Conservation (phyloP, 1,139 yeast genomes). For the Keqinozyma sinolaborantium region DNA sequence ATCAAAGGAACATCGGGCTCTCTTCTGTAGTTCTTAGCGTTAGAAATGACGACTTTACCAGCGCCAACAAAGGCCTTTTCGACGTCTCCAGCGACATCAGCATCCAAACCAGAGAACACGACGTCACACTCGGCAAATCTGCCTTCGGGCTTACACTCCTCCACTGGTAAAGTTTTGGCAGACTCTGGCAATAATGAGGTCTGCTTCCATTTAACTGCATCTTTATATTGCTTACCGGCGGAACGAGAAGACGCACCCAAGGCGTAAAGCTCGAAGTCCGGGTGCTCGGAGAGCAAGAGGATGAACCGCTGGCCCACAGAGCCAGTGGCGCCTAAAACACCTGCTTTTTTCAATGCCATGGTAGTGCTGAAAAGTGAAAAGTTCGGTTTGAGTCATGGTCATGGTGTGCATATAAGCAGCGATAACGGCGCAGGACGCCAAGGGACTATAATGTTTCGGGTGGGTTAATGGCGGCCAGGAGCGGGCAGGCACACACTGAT, state of each 20-base stretch:
- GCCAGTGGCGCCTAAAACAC: slow-evolving; percentile 97
- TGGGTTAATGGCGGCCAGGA: too few relatives aligned
- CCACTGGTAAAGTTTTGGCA: slow-evolving; percentile 62
- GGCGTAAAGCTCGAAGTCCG: slow-evolving; percentile 79
- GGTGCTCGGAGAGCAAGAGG: slow-evolving; percentile 77
- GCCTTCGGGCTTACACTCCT: slow-evolving; percentile 70
- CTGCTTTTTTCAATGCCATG: slow-evolving; percentile 46
- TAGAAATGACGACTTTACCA: slow-evolving; percentile 83
- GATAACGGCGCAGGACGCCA: too few relatives aligned
- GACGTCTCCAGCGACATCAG: slow-evolving; percentile 90
- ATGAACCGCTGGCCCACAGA: slow-evolving; percentile 97
- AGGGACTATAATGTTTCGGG: too few relatives aligned
- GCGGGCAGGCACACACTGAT: too few relatives aligned
- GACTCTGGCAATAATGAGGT: slow-evolving; percentile 72
- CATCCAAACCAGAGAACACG: slow-evolving; percentile 91
- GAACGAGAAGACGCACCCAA: slow-evolving; percentile 94
- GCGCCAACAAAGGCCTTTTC: slow-evolving; percentile 80
- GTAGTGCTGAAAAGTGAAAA: background rate
- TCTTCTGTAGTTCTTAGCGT: slow-evolving; percentile 95
- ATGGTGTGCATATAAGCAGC: too few relatives aligned
- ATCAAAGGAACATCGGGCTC: slow-evolving; percentile 83
- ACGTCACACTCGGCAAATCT: slow-evolving; percentile 86
- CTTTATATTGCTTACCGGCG: slow-evolving; percentile 82
- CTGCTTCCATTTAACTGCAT: slow-evolving; percentile 95
- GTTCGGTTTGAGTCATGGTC: background rate